phyloP scores from a whole-genome alignment of 2,329 filamentous ascomycete genomes.

The Fusarium brachygibbosum region DNA sequence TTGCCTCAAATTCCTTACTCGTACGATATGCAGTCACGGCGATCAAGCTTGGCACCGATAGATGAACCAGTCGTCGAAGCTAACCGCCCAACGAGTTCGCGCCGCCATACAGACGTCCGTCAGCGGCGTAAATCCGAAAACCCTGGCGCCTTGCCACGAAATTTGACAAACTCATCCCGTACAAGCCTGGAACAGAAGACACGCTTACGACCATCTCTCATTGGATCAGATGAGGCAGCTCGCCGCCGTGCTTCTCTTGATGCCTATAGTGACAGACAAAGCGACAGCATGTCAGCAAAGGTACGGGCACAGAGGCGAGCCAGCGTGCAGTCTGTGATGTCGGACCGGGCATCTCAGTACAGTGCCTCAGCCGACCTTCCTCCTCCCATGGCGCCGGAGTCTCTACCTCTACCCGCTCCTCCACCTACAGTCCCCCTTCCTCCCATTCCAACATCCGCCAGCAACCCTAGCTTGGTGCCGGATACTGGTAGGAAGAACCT shows the following conservation, averaged over 20 bases:
- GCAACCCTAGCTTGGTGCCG: conserved; percentile 39
- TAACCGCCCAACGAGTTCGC: conserved; percentile 44
- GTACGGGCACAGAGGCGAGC: conserved; percentile 46
- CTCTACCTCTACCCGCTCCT: conserved; percentile 47
- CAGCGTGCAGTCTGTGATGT: conserved; percentile 50
- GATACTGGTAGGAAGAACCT: conserved; percentile 45
- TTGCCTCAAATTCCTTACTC: conserved; percentile 26
- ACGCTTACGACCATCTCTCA: conserved; percentile 41
- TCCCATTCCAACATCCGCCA: conserved; percentile 49
- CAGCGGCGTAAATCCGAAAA: conserved; percentile 50
- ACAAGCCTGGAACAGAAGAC: conserved; percentile 36
- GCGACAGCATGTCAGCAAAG: conserved; percentile 40
- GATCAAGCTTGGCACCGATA: conserved; percentile 42
- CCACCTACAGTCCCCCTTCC: conserved; percentile 52
- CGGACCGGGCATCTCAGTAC: conserved; percentile 45
- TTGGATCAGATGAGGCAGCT: conserved; percentile 32
- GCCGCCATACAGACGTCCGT: conserved; percentile 52
- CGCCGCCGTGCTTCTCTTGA: conserved; percentile 55
- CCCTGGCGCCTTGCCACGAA: conserved; percentile 23
- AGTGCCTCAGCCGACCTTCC: conserved; percentile 46
- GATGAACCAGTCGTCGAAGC: conserved; percentile 36
- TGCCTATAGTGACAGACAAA: conserved; percentile 44
- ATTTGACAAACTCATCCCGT: conserved; percentile 27
- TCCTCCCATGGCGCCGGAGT: conserved; percentile 43
- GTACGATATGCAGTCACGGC: conserved; percentile 41